Conservation (phyloP, 495 filamentous ascomycete genomes). For the Melanomma pulvis-pyrius region DNA sequence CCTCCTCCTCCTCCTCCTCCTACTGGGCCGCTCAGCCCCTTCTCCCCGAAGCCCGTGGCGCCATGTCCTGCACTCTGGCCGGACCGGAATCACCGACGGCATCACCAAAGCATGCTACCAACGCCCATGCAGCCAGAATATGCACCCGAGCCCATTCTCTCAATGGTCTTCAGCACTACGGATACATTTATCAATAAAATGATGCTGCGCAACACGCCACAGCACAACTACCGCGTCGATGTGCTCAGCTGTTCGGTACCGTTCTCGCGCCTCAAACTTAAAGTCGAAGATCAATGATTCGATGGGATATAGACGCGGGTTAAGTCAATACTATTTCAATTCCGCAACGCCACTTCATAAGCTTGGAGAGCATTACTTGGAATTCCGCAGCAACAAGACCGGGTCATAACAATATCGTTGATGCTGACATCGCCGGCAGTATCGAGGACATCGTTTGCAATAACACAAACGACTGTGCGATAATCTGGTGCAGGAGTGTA, state of each 20-base stretch:
- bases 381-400: conserved; percentile 7
- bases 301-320: not conserved
- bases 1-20: not conserved
- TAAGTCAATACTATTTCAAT: not conserved
- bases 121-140: not conserved
- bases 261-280: conserved; percentile 5
- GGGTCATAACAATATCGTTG: not conserved
- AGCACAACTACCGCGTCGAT: not conserved
- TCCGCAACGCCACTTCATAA: not conserved
- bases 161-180: not conserved
- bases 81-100: conserved; percentile 11
- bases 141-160: not conserved
- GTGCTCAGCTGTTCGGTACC: not conserved
- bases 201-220: not conserved
- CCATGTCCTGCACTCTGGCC: not conserved
- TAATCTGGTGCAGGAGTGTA: too few relatives aligned
- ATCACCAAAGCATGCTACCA: not conserved
- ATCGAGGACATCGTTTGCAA: not conserved
- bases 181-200: not conserved
- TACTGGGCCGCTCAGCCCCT: not conserved
- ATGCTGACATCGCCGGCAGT: not conserved
- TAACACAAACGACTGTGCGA: too few relatives aligned
- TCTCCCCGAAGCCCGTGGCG: not conserved
- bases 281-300: conserved; percentile 3
- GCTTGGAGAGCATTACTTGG: not conserved